Conservation (phyloP, 495 filamentous ascomycete genomes). For the Thozetella sp. region DNA sequence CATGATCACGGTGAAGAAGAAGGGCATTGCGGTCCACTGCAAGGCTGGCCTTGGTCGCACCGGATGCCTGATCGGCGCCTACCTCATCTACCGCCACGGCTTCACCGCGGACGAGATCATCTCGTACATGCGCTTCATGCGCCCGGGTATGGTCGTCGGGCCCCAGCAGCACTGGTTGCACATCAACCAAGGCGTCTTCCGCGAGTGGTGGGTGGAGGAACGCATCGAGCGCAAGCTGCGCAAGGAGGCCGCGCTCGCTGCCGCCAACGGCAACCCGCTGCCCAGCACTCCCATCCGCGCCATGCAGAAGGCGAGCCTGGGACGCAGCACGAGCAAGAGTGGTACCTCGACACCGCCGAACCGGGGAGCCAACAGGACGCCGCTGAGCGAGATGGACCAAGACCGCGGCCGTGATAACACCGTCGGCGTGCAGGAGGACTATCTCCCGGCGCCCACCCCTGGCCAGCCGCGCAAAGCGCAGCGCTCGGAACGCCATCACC, state of each 20-base stretch:
- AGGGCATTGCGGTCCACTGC: conserved; percentile 95
- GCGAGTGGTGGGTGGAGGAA: conserved; percentile 98
- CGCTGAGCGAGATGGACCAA: conserved; percentile 86
- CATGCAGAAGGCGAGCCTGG: conserved; percentile 53
- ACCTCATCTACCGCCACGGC: conserved; percentile 96
- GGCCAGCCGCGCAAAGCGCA: conserved; percentile 92
- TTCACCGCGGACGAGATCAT: conserved; percentile 99
- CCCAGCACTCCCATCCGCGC: conserved; percentile 78
- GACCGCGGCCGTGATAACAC: conserved; percentile 61
- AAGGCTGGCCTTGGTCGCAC: conserved; percentile 97
- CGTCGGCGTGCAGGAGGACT: conserved; percentile 68
- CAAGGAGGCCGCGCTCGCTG: conserved; percentile 49
- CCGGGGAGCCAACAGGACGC: conserved; percentile 72
- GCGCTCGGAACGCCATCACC: conserved; percentile 52
- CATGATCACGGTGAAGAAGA: conserved; percentile 84
- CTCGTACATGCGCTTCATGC: conserved; percentile 99
- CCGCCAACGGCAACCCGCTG: conserved; percentile 44
- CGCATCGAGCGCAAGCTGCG: conserved; percentile 62
- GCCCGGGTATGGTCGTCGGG: conserved; percentile 97
- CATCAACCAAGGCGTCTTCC: conserved; percentile 93
- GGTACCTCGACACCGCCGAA: conserved; percentile 79
- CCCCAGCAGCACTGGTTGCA: conserved; percentile 99
- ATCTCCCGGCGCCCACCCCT: conserved; percentile 91
- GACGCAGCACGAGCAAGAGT: conserved; percentile 53
- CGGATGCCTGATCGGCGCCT: conserved; percentile 92